Evolutionary conservation across 345 rosid genomes (phyloP).

Genomic region (Reutealis trisperma): DNA sequence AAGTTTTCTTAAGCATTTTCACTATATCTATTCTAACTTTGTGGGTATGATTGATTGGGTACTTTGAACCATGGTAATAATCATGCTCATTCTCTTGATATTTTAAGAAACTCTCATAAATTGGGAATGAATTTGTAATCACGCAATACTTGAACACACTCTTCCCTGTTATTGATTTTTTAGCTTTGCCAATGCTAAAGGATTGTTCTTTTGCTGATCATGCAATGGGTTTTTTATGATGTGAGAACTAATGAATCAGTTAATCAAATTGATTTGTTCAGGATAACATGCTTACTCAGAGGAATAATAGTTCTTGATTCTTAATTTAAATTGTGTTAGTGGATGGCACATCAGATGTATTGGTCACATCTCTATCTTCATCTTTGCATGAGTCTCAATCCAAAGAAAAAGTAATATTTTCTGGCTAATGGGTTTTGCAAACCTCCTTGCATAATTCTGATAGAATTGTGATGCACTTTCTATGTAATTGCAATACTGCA

Average conservation of each 20-base stretch:
- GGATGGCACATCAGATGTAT: not conserved
- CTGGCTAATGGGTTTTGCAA: not conserved
- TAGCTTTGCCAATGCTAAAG: not conserved
- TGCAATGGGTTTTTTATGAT: not conserved
- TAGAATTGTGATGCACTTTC: not conserved
- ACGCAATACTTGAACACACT: not conserved
- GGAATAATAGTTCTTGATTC: not conserved
- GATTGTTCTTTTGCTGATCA: not conserved
- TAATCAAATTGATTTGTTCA: not conserved
- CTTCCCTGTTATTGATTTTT: not conserved
- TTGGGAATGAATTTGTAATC: not conserved
- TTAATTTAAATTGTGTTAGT: not conserved
- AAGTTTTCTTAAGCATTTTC: not conserved
- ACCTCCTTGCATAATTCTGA: not conserved
- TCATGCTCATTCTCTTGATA: not conserved
- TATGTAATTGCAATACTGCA: too few relatives aligned
- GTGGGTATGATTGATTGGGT: not conserved
- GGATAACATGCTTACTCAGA: not conserved
- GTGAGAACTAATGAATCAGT: not conserved
- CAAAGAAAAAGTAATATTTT: not conserved
- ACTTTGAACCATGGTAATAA: not conserved
- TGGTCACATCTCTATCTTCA: not conserved
- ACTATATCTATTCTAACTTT: not conserved
- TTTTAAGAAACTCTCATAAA: not conserved
- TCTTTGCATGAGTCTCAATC: not conserved